These are phyloP conservation scores for Nelumbo lutea DNA, from an alignment of 164 flowering plant species.

Conservation along the genomic window DNA sequence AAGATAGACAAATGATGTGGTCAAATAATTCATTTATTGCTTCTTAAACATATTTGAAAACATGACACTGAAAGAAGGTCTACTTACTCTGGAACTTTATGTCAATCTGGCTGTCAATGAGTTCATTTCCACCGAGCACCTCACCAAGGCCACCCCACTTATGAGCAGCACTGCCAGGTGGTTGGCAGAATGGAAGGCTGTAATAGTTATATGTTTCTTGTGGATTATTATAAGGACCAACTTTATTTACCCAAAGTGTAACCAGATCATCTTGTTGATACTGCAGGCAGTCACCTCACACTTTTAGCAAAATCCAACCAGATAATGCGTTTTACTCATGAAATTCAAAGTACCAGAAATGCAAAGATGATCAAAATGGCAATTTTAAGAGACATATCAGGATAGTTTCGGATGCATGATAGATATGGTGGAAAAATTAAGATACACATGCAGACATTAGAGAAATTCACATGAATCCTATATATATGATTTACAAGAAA, in stretches of 20 bases:
- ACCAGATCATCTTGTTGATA: conserved; percentile 74
- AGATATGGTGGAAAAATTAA: too few relatives aligned
- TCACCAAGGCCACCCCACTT: conserved; percentile 99
- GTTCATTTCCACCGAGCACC: conserved; percentile 97
- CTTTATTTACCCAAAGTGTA: conserved; percentile 96
- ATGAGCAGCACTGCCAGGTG: conserved; percentile 56
- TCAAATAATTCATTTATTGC: background rate
- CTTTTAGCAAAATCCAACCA: background rate
- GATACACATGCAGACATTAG: too few relatives aligned
- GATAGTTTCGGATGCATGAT: too few relatives aligned
- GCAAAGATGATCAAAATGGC: too few relatives aligned
- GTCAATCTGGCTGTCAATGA: conserved; percentile 85
- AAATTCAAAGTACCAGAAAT: too few relatives aligned
- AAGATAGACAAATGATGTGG: background rate
- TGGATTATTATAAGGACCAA: conserved; percentile 98
- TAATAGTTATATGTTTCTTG: conserved; percentile 97
- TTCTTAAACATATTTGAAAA: background rate
- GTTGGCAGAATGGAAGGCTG: conserved; percentile 91
- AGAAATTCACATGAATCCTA: too few relatives aligned
- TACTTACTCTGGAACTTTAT: conserved; percentile 77
- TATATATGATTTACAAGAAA: too few relatives aligned
- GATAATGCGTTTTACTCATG: background rate
- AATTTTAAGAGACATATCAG: too few relatives aligned
- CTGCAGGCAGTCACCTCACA: conserved; percentile 36
- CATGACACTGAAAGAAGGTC: background rate